A percentile compares a stretch with the other conserved stretches of the same genome.
Conservation (phyloP, 108 stramenopile species). For the Pseudonitzschia multistriata region DNA sequence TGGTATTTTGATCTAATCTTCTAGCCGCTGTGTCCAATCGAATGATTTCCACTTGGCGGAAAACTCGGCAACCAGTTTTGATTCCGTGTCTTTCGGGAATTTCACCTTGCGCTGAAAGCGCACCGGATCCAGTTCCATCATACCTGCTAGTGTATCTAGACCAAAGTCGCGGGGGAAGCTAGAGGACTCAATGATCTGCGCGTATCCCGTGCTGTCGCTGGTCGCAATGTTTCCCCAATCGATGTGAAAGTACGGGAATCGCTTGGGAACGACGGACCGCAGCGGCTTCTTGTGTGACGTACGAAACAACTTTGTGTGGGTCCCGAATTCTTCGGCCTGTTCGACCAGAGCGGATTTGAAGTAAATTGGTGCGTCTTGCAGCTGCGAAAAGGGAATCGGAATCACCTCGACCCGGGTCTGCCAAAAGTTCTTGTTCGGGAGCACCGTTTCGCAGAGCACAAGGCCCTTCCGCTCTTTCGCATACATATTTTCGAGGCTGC, state of each 20-base stretch:
- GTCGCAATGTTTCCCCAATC: conserved; percentile 55
- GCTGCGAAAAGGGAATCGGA: conserved; percentile 47
- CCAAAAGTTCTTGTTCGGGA: conserved; percentile 46
- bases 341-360: conserved; percentile 69
- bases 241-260: conserved; percentile 74
- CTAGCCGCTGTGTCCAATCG: conserved; percentile 46
- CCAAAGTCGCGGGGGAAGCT: conserved; percentile 70
- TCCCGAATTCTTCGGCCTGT: conserved; percentile 80
- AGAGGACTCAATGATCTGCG: conserved; percentile 63
- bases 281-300: conserved; percentile 35
- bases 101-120: conserved; percentile 60
- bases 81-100: conserved; percentile 41
- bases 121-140: conserved; percentile 73
- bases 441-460: conserved; percentile 68
- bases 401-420: conserved; percentile 75
- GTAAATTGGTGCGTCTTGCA: conserved; percentile 68
- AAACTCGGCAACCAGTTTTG: conserved; percentile 50
- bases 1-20: conserved; percentile 10
- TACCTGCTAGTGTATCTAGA: conserved; percentile 71
- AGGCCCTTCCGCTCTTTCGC: conserved; percentile 45
- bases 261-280: conserved; percentile 58
- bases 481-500: conserved; percentile 54
- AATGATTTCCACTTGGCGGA: conserved; percentile 60
- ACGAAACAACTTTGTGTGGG: conserved; percentile 58
- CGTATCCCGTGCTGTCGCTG: conserved; percentile 44